Base-by-base conservation (phyloP, 345 rosid species). In the Aegle marmelos region DNA sequence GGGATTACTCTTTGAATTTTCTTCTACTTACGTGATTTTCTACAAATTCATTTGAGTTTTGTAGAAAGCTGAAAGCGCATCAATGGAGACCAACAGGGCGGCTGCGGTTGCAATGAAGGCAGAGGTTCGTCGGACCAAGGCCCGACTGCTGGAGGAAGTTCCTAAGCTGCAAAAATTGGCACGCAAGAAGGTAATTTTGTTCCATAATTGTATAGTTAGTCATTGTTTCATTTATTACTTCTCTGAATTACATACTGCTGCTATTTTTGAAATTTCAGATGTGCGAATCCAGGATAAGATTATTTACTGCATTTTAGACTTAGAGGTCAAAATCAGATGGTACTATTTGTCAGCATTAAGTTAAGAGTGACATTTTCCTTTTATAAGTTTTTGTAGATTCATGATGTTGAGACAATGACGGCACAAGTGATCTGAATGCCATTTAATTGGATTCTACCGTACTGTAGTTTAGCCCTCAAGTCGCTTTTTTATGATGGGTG, bases 121-220 rank as follows among this genome's bases (percentile, higher is more conserved):
- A 16, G 99, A 91, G 87, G 82, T 91, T 85, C 92, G 96, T 72
- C 85, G 91, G 72, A 85, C 86, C 22, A 95, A 91, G 79, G 92
- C 94, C 25, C 85, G 92, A 30, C 81, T 92, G 80, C 82, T 84
- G 77, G 96, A 92, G 48, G 93, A 93, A 77, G 76, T 90, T 76
- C 89, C 92, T 61, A 90, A 91, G 78, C 88, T 92, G 3, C 85
- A 87, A 70, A 93, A 91, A 79, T 82, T 91, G 68, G 93, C 93
- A 33, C 74, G 74, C 36, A 91, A 88, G 79, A 91, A 89, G 96
- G 97, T 92, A 31, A 78, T n/a, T 62, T 57, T 65, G 27, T 59
- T 17, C 19, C 30, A 50, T 41, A 27, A 33, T 7, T 62, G 22
- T 21, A 34, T 34, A 0, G 27, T 34, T 65, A 65, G 37, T 37